phyloP scores from a whole-genome alignment of 2,329 filamentous ascomycete species.

The Domatiomyces catenatus region DNA sequence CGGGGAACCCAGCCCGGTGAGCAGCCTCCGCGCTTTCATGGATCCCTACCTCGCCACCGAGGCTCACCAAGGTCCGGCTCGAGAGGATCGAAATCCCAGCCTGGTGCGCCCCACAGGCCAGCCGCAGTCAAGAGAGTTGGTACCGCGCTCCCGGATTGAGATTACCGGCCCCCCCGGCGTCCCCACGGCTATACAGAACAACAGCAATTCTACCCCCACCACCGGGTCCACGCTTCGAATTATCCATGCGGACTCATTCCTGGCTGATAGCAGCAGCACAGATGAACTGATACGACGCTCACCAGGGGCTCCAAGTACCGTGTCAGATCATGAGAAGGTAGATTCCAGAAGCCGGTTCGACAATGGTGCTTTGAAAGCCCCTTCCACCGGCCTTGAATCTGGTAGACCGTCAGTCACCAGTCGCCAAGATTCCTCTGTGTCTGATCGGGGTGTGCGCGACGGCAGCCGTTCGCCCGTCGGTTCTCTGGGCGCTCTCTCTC shows the following conservation, averaged over 20 bases:
- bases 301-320: not conserved
- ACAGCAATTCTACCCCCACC: slow-evolving; percentile 3
- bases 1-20: slow-evolving; percentile 47
- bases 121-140: not conserved
- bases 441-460: not conserved
- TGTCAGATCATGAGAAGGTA: not conserved
- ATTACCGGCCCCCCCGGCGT: not conserved
- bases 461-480: not conserved
- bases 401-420: not conserved
- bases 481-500: not conserved
- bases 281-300: slow-evolving; percentile 17
- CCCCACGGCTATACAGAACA: not conserved
- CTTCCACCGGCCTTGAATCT: not conserved
- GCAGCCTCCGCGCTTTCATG: slow-evolving; percentile 75
- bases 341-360: not conserved
- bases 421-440: not conserved
- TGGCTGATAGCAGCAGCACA: slow-evolving; percentile 24
- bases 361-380: not conserved
- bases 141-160: not conserved
- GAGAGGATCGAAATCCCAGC: slow-evolving; percentile 3
- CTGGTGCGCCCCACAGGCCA: not conserved
- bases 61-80: slow-evolving; percentile 5
- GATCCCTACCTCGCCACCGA: slow-evolving; percentile 54
- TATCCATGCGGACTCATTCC: slow-evolving; percentile 18
- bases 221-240: slow-evolving; percentile 8